Evolutionary conservation across 169 alveolate species (phyloP).

Genomic region (Plasmodium vivax): DNA sequence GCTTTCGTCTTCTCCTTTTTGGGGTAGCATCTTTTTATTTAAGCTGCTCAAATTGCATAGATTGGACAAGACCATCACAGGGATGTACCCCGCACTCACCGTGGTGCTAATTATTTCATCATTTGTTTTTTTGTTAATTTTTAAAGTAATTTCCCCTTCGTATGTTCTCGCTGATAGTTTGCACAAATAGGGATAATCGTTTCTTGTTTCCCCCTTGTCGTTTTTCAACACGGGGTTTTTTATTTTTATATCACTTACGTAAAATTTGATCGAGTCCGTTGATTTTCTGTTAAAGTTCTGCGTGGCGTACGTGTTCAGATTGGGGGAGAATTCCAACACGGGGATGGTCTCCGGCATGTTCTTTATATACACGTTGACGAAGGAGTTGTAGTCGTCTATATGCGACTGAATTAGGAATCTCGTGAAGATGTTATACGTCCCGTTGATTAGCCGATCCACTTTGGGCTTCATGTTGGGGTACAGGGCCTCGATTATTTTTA

Average conservation of each 20-base stretch:
- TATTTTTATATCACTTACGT: conserved; percentile 68
- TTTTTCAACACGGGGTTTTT: conserved; percentile 52
- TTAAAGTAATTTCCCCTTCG: conserved; percentile 69
- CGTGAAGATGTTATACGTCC: conserved; percentile 70
- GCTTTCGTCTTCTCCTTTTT: conserved; percentile 97
- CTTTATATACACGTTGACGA: conserved; percentile 68
- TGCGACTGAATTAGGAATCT: conserved; percentile 70
- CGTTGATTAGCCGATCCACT: conserved; percentile 42
- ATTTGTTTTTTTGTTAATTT: conserved; percentile 46
- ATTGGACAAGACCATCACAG: conserved; percentile 96
- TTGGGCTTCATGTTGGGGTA: conserved; percentile 62
- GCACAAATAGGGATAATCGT: conserved; percentile 71
- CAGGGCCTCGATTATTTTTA: conserved; percentile 52
- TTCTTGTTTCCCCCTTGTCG: conserved; percentile 49
- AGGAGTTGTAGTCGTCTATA: conserved; percentile 72
- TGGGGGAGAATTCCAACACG: conserved; percentile 51
- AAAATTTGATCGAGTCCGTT: conserved; percentile 25
- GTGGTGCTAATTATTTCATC: conserved; percentile 54
- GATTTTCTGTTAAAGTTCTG: conserved; percentile 5
- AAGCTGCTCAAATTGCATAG: conserved; percentile 94
- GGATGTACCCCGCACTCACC: conserved; percentile 93
- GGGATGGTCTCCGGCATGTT: conserved; percentile 74
- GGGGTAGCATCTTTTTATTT: conserved; percentile 91
- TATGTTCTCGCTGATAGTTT: conserved; percentile 46
- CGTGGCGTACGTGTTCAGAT: conserved; percentile 3